Evolutionary conservation across 495 filamentous ascomycete species (phyloP).

Genomic region (Pseudomonodictys pantanalensis): DNA sequence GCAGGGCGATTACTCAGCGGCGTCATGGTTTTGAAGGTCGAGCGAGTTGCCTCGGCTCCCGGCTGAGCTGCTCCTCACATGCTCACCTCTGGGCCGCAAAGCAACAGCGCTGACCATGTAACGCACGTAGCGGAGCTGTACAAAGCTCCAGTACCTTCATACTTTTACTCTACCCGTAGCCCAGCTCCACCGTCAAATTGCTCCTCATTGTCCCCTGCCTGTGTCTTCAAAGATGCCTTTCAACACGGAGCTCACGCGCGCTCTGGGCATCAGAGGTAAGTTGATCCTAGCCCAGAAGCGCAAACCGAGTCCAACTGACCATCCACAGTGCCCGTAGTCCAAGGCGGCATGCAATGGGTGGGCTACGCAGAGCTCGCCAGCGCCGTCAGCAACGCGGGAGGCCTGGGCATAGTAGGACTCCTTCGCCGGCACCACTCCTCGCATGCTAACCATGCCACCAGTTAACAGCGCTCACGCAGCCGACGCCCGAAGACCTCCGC

Average conservation of each 20-base stretch:
- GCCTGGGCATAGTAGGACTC: conserved; percentile 71
- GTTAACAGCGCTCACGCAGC: conserved; percentile 91
- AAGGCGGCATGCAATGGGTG: conserved; percentile 95
- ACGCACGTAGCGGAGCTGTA: no score
- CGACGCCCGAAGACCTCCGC: conserved; percentile 86
- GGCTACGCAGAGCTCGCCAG: conserved; percentile 89
- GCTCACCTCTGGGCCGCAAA: no score
- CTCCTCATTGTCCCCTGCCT: no score
- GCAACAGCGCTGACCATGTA: no score
- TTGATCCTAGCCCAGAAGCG: conserved; percentile 6
- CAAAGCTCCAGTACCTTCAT: no score
- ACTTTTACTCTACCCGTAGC: no score
- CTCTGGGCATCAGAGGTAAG: conserved; percentile 80
- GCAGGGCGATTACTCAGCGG: no score
- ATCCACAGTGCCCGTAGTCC: conserved; percentile 80
- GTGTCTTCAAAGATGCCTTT: conserved; percentile 70
- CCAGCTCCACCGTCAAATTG: no score
- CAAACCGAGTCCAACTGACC: neutral
- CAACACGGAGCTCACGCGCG: conserved; percentile 83
- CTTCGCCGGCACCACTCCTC: neutral
- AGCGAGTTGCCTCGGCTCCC: no score
- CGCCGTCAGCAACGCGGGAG: conserved; percentile 93
- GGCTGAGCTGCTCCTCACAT: no score
- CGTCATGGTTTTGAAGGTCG: no score
- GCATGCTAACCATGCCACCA: conserved; percentile 29